A percentile compares a stretch with the other conserved stretches of the same genome.
Conservation (phyloP, 2,329 filamentous ascomycete species). For the Exophiala calicioides region DNA sequence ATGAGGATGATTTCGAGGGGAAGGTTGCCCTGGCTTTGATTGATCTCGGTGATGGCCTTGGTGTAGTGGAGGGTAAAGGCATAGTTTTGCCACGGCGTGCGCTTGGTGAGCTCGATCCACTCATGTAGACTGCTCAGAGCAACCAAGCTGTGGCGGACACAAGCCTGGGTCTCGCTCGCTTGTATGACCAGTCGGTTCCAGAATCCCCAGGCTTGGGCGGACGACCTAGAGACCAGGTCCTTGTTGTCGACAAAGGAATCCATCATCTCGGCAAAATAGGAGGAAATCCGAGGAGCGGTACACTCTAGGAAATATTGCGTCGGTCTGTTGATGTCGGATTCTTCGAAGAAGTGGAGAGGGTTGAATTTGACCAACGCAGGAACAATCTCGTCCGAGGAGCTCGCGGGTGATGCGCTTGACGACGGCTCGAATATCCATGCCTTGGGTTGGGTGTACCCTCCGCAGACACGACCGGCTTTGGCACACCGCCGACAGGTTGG, state of each 20-base stretch:
- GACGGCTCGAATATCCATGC: constrained; percentile 15
- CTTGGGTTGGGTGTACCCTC: constrained; percentile 32
- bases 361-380: constrained; percentile 8
- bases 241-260: constrained; percentile 24
- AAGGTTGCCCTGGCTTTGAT: constrained; percentile 15
- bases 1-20: constrained; percentile 23
- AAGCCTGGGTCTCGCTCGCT: constrained; percentile 16
- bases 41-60: constrained; percentile 23
- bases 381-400: constrained; percentile 2
- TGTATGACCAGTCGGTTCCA: constrained; percentile 20
- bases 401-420: not conserved
- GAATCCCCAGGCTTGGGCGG: constrained; percentile 14
- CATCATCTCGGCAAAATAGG: constrained; percentile 24
- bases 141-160: constrained; percentile 18
- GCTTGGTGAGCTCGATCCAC: constrained; percentile 23
- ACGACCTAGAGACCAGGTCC: constrained; percentile 9
- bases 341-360: constrained; percentile 21
- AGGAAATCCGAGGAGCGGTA: constrained; percentile 19
- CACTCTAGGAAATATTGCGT: constrained; percentile 21
- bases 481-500: constrained; percentile 33
- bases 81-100: constrained; percentile 21
- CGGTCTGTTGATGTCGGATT: constrained; percentile 17
- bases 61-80: constrained; percentile 21
- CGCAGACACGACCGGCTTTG: constrained; percentile 36
- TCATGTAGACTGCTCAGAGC: constrained; percentile 23